Base-by-base conservation (phyloP, 2,329 filamentous ascomycete species). In the Neobulgaria alba region DNA sequence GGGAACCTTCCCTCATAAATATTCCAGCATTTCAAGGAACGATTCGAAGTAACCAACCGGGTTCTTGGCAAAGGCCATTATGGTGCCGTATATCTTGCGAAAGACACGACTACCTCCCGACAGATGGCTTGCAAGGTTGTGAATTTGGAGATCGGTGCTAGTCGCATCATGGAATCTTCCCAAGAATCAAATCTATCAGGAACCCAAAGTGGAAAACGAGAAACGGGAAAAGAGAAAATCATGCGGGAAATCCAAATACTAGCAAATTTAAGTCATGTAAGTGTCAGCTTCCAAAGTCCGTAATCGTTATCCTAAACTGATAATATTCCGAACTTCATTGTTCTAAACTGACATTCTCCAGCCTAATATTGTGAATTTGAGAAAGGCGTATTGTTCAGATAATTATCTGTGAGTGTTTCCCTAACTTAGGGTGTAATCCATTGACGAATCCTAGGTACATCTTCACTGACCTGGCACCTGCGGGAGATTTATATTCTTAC, bases 111-210 rank as follows among this genome's bases (percentile, higher is more conserved):
- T 5, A 73, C 71, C 0, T 65, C 68, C 29, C 68, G 67, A 41
- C 82, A 86, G 52, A 49, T 85, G 15, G 80, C 79, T 9, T 87
- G 82, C 64, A 86, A 87, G 52, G 60, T 85, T 7, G 64, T 84
- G 38, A 64, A 73, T 39, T 53, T 82, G 2, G 62, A 64, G 3
- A 14, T 36, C 12, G 36, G 40, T 14, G 40, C 33, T 14, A 10
- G 39, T 4, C 34, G 37, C 12, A 31, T 38, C 15, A 31, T 18
- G 26, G 36, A n/a, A n/a, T n/a, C n/a, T n/a, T n/a, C n/a, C n/a
- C n/a, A n/a, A n/a, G n/a, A n/a, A n/a, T n/a, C n/a, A n/a, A n/a
- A n/a, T n/a, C n/a, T n/a, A n/a, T n/a, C n/a, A n/a, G n/a, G n/a
- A n/a, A n/a, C n/a, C n/a, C n/a, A n/a, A n/a, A n/a, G n/a, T n/a